A percentile compares a stretch with the other conserved stretches of the same genome.
phyloP scores from a whole-genome alignment of 2,329 filamentous ascomycete species.

The Aspergillus sp. region DNA sequence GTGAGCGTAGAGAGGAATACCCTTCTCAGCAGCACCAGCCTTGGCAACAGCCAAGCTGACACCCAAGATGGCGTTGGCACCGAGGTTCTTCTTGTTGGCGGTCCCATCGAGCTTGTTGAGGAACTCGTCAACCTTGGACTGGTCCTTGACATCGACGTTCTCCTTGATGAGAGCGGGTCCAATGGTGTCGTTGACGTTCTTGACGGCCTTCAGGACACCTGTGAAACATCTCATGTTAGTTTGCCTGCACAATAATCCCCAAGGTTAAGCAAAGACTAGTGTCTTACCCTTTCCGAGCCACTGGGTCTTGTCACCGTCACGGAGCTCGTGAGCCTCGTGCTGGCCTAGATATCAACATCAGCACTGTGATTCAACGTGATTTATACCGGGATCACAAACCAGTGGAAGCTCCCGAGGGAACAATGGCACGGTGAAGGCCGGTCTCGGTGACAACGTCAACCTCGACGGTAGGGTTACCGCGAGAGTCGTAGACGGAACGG shows the following conservation, averaged over 20 bases:
- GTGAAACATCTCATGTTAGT: not conserved
- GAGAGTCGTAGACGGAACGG: slow-evolving; percentile 97
- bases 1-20: slow-evolving; percentile 80
- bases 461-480: slow-evolving; percentile 96
- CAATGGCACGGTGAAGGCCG: slow-evolving; percentile 94
- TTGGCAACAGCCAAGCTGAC: slow-evolving; percentile 81
- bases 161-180: slow-evolving; percentile 78
- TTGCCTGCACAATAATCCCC: no score
- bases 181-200: slow-evolving; percentile 79
- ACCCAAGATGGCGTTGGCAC: slow-evolving; percentile 84
- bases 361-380: slow-evolving; percentile 2
- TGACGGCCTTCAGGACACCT: slow-evolving; percentile 73
- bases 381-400: slow-evolving; percentile 51
- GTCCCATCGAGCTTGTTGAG: slow-evolving; percentile 81
- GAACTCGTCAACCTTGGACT: slow-evolving; percentile 78
- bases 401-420: slow-evolving; percentile 93
- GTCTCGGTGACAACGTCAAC: slow-evolving; percentile 96
- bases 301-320: slow-evolving; percentile 81
- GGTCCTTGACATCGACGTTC: slow-evolving; percentile 79
- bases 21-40: slow-evolving; percentile 85
- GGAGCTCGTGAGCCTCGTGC: slow-evolving; percentile 87
- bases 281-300: slow-evolving; percentile 74
- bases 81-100: slow-evolving; percentile 79
- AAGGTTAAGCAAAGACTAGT: not conserved
- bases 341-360: slow-evolving; percentile 55